A percentile compares a stretch with the other conserved stretches of the same genome.
Conservation (phyloP, 2,329 filamentous ascomycete species). For the Sporothrix protearum region DNA sequence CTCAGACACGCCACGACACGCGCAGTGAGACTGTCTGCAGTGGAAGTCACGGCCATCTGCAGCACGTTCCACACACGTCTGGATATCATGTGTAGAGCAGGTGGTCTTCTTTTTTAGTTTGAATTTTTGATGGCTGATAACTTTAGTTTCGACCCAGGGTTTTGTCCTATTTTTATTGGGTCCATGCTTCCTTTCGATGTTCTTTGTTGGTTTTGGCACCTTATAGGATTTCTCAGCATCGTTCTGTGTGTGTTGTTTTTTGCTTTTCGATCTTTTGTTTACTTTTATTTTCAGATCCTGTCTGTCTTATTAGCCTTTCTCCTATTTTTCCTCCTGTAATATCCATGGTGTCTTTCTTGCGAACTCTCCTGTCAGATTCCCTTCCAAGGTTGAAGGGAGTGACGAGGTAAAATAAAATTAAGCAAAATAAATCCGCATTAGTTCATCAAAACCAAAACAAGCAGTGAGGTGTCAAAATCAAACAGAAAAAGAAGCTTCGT, state of each 20-base stretch:
- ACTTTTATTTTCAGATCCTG: too few relatives aligned
- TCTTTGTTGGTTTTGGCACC: background rate
- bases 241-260: too few relatives aligned
- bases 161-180: background rate
- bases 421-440: background rate
- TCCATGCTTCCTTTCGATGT: background rate
- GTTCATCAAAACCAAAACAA: background rate
- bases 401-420: background rate
- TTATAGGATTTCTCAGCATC: background rate
- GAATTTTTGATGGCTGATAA: background rate
- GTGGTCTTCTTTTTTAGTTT: background rate
- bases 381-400: slow-evolving; percentile 17
- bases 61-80: background rate
- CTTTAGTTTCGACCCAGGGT: background rate
- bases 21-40: background rate
- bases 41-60: background rate
- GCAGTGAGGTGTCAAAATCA: background rate
- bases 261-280: background rate
- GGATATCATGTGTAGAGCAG: background rate
- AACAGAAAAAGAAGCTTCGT: background rate
- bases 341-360: background rate
- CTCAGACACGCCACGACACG: background rate
- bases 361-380: background rate
- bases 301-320: background rate
- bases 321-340: background rate